Evolutionary conservation across 306 rosid species (phyloP).

Genomic region (Abrus pulchellus): DNA sequence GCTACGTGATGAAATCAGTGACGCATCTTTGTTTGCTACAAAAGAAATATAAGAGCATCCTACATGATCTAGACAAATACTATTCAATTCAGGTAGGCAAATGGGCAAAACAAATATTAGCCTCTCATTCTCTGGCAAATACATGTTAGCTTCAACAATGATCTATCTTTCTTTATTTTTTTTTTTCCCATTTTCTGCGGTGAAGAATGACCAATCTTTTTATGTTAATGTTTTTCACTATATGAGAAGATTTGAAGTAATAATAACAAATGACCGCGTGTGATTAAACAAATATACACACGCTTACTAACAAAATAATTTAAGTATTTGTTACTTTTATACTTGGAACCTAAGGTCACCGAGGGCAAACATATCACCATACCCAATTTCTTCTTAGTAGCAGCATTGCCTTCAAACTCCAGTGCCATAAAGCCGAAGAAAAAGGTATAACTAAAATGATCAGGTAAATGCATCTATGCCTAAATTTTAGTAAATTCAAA

Average conservation of each 20-base stretch:
- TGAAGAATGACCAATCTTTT: neutral
- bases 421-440: neutral
- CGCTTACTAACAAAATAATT: neutral
- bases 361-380: neutral
- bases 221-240: neutral
- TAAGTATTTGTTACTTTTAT: neutral
- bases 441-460: neutral
- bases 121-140: neutral
- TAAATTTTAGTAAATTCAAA: neutral
- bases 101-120: slow-evolving; percentile 6
- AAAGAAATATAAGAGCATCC: slow-evolving; percentile 43
- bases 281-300: neutral
- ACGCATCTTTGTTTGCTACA: slow-evolving; percentile 44
- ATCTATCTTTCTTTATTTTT: neutral
- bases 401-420: slow-evolving; percentile 19
- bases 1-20: slow-evolving; percentile 46
- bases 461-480: neutral
- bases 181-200: neutral
- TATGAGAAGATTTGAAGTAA: neutral
- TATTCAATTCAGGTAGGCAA: slow-evolving; percentile 40
- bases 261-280: neutral
- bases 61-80: slow-evolving; percentile 39
- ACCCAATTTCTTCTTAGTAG: neutral
- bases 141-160: slow-evolving; percentile 24
- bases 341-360: neutral